Base-by-base conservation (phyloP, 345 rosid genomes). In the Punica granatum region DNA sequence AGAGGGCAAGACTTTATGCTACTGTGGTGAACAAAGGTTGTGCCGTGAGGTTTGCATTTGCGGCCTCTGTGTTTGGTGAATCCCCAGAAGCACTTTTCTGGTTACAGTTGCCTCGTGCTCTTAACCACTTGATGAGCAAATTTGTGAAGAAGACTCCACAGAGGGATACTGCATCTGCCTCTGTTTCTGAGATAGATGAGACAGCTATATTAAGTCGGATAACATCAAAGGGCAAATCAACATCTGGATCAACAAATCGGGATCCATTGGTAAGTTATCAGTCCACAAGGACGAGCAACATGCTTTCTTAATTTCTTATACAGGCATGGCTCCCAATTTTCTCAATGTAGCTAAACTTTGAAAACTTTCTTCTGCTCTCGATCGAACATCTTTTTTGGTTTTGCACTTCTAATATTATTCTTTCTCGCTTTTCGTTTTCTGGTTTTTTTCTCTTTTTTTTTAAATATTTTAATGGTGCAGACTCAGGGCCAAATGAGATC, bases 1-100 rank as follows among this genome's bases (percentile, higher is more conserved):
- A 89, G 74, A 87, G 84, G 70, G 92, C 88, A 43, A 86, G 87
- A 79, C 69, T 93, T 41, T 93, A 93, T 75, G 92, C 97, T 77
- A 81, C 89, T 54, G 73, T 91, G 46, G 91, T 89, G 69, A 81
- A 80, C 63, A 90, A 86, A 83, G 96, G 98, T 69, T 87, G 68
- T 77, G 82, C 89, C 21, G 89, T 82, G 65, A 87, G 94, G 82
- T 91, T 89, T 86, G 92, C 98, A 46, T 88, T 93, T 74, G 96
- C 97, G n/a, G 96, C 98, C 76, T 92, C 97, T 67, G 75, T 88
- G 75, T 93, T 87, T 80, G 97, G 97, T 70, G 98, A 93, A 81
- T 82, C 81, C 56, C 75, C 88, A 25, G 97, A 93, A 79, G 91
- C 97, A 71, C 81, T 89, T 73, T 93, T 93, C 85, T 93, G 98